A percentile compares a stretch with the other conserved stretches of the same genome.
Evolutionary conservation across 2,329 filamentous ascomycete species (phyloP).

Genomic region (Curvularia verruculosa): DNA sequence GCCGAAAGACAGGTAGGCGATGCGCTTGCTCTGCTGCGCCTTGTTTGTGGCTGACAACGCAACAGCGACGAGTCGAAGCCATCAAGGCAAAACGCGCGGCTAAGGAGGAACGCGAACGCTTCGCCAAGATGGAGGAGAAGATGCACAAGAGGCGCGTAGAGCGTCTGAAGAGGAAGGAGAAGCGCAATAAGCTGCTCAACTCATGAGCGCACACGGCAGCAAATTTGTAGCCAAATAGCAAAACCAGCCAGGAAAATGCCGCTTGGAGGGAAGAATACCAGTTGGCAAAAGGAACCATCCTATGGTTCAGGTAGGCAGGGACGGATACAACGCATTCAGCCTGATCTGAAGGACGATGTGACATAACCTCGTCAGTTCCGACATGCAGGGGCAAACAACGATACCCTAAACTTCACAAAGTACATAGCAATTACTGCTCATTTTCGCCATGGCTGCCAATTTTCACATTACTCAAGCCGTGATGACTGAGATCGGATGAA

Average conservation of each 20-base stretch:
- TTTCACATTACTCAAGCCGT: not conserved
- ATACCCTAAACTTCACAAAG: slow-evolving; percentile 11
- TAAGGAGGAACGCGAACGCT: slow-evolving; percentile 92
- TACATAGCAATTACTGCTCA: slow-evolving; percentile 8
- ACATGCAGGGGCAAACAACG: slow-evolving; percentile 7
- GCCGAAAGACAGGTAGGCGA: slow-evolving; percentile 77
- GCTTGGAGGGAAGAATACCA: slow-evolving; percentile 2
- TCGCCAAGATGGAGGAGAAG: slow-evolving; percentile 92
- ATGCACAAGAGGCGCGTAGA: slow-evolving; percentile 98
- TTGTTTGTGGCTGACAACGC: slow-evolving; percentile 13
- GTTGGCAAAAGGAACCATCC: not conserved
- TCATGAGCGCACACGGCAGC: slow-evolving; percentile 43
- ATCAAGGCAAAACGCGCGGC: slow-evolving; percentile 85
- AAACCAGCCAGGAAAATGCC: slow-evolving; percentile 3
- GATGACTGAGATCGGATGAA: not conserved
- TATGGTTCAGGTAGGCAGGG: not conserved
- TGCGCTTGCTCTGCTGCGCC: not conserved
- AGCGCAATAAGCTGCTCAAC: slow-evolving; percentile 81
- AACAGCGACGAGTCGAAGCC: slow-evolving; percentile 73
- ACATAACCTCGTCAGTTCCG: not conserved
- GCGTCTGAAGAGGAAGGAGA: slow-evolving; percentile 90
- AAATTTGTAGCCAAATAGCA: not conserved
- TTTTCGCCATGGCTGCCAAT: not conserved
- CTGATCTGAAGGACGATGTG: not conserved
- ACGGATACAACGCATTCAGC: not conserved